Evolutionary conservation across 2,329 filamentous ascomycete genomes (phyloP).

Genomic region (Periconia digitata): DNA sequence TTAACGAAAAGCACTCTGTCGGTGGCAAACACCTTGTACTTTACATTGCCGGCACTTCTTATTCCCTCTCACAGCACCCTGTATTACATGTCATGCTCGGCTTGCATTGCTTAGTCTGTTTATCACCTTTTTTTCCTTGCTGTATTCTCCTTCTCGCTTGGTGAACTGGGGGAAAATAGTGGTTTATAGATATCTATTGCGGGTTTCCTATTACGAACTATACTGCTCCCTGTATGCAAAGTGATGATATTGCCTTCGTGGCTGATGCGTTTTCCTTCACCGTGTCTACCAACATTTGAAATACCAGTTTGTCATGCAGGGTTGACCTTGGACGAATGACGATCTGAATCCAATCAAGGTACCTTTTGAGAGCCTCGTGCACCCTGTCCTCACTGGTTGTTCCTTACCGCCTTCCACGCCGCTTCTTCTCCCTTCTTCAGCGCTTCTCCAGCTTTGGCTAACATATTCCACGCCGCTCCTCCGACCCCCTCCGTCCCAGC

Average conservation of each 20-base stretch:
- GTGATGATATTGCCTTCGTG: constrained; percentile 7
- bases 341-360: too few species aligned
- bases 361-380: too few species aligned
- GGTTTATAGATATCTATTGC: constrained; percentile 39
- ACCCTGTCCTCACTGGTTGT: too few species aligned
- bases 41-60: constrained; percentile 43
- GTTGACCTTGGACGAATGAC: too few species aligned
- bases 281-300: too few species aligned
- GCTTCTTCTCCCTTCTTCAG: constrained; percentile 40
- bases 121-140: constrained; percentile 33
- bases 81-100: constrained; percentile 43
- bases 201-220: constrained; percentile 29
- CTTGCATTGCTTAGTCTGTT: constrained; percentile 43
- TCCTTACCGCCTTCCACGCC: constrained; percentile 37
- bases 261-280: too few species aligned
- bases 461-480: constrained; percentile 36
- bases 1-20: constrained; percentile 44
- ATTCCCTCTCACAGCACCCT: constrained; percentile 30
- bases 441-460: constrained; percentile 40
- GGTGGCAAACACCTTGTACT: constrained; percentile 48
- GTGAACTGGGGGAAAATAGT: constrained; percentile 41
- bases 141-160: constrained; percentile 40
- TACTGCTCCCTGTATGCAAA: not conserved
- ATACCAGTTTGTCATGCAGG: too few species aligned
- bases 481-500: constrained; percentile 24